Conservation (phyloP, 2,329 filamentous ascomycete species). For the Calonectria ilicicola region DNA sequence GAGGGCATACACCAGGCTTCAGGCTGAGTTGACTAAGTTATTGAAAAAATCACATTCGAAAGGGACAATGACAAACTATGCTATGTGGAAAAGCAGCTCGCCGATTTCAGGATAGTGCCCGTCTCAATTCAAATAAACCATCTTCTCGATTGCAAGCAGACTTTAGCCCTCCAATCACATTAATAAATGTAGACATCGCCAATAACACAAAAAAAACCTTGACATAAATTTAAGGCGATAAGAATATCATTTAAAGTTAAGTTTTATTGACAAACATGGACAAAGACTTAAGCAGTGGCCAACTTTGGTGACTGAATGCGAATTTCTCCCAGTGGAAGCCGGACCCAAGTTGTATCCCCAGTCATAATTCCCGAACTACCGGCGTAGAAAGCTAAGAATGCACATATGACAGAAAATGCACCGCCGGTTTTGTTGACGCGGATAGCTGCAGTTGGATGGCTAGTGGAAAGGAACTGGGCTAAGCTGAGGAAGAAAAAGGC, state of each 20-base stretch:
- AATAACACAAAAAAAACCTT: too few relatives aligned
- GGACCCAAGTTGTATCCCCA: conserved; percentile 54
- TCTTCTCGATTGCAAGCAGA: too few relatives aligned
- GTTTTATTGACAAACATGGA: background rate
- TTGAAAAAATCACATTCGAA: background rate
- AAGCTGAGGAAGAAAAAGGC: conserved; percentile 71
- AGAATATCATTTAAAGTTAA: background rate
- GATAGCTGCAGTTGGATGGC: conserved; percentile 53
- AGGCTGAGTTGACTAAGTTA: too few relatives aligned
- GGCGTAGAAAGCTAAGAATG: conserved; percentile 53
- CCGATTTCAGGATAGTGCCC: too few relatives aligned
- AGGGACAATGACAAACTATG: background rate
- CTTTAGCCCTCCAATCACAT: too few relatives aligned
- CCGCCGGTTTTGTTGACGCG: conserved; percentile 57
- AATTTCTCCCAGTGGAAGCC: conserved; percentile 55
- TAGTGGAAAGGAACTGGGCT: conserved; percentile 62
- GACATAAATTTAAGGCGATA: background rate
- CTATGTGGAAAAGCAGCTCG: too few relatives aligned
- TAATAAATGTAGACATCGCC: too few relatives aligned
- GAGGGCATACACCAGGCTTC: too few relatives aligned
- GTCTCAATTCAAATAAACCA: too few relatives aligned
- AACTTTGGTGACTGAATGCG: conserved; percentile 33
- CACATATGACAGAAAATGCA: conserved; percentile 51
- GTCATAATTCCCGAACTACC: conserved; percentile 56
- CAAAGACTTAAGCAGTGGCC: conserved; percentile 34